Evolutionary conservation across 2,329 filamentous ascomycete species (phyloP).

Genomic region (Camptophora hylomeconis): DNA sequence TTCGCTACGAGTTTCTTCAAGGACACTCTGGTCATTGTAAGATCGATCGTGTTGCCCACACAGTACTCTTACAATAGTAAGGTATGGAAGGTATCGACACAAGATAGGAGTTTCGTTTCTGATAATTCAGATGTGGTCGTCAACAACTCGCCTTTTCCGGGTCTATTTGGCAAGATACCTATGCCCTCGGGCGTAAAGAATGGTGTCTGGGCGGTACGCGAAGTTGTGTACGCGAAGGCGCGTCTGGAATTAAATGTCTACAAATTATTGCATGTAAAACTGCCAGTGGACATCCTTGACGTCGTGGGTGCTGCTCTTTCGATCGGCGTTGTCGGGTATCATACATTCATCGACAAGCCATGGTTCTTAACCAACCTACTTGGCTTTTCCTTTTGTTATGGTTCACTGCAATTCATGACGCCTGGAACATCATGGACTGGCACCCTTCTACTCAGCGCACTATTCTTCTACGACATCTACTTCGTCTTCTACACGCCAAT

Average conservation of each 20-base stretch:
- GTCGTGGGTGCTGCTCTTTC: slow-evolving; percentile 44
- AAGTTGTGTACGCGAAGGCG: slow-evolving; percentile 36
- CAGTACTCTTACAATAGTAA: slow-evolving; percentile 45
- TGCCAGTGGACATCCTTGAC: slow-evolving; percentile 29
- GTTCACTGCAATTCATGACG: slow-evolving; percentile 68
- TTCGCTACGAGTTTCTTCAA: slow-evolving; percentile 61
- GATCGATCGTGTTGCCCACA: slow-evolving; percentile 59
- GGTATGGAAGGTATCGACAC: slow-evolving; percentile 33
- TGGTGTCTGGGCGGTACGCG: slow-evolving; percentile 37
- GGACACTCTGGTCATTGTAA: slow-evolving; percentile 53
- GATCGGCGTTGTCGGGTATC: slow-evolving; percentile 47
- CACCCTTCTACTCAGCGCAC: slow-evolving; percentile 58
- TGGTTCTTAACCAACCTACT: slow-evolving; percentile 75
- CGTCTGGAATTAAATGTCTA: slow-evolving; percentile 41
- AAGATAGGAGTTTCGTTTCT: slow-evolving; percentile 20
- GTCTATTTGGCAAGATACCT: slow-evolving; percentile 34
- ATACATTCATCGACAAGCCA: slow-evolving; percentile 46
- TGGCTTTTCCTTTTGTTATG: slow-evolving; percentile 77
- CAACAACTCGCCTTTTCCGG: slow-evolving; percentile 38
- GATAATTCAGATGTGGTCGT: slow-evolving; percentile 16
- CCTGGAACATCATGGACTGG: slow-evolving; percentile 79
- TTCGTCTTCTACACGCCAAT: slow-evolving; percentile 42
- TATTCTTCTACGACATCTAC: slow-evolving; percentile 93
- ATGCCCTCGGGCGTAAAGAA: slow-evolving; percentile 25
- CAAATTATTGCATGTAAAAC: slow-evolving; percentile 33